Conservation (phyloP, 2,329 filamentous ascomycete species). For the Ophiostoma populinum region DNA sequence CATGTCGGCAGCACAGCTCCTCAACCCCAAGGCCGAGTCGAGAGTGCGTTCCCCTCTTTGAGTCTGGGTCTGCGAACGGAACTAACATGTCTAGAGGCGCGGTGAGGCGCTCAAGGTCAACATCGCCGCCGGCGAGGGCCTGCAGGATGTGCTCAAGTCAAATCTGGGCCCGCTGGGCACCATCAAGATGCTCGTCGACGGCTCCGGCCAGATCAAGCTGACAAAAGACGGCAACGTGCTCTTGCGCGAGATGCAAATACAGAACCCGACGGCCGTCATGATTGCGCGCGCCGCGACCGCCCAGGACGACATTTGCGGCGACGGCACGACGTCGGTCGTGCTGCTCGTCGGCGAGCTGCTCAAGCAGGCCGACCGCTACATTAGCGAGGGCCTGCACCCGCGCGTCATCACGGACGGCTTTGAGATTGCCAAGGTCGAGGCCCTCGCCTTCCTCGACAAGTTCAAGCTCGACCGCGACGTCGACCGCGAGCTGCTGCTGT, state of each 20-base stretch:
- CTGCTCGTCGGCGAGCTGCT: slow-evolving; percentile 88
- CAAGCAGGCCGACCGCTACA: slow-evolving; percentile 94
- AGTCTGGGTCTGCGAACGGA: too few species aligned
- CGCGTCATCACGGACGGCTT: slow-evolving; percentile 95
- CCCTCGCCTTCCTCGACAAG: slow-evolving; percentile 83
- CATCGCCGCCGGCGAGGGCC: slow-evolving; percentile 87
- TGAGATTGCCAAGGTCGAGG: slow-evolving; percentile 86
- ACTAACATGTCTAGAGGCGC: slow-evolving; percentile 49
- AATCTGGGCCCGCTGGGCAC: slow-evolving; percentile 89
- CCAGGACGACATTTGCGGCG: slow-evolving; percentile 95
- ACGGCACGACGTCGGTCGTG: slow-evolving; percentile 94
- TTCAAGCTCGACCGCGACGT: slow-evolving; percentile 85
- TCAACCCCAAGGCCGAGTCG: slow-evolving; percentile 98
- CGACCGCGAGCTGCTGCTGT: slow-evolving; percentile 84
- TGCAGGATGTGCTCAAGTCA: slow-evolving; percentile 87
- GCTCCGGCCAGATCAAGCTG: slow-evolving; percentile 80
- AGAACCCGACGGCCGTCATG: slow-evolving; percentile 91
- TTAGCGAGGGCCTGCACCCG: slow-evolving; percentile 90
- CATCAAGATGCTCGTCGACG: slow-evolving; percentile 80
- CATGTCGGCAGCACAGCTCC: slow-evolving; percentile 95
- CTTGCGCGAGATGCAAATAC: slow-evolving; percentile 73
- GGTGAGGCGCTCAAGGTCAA: slow-evolving; percentile 95
- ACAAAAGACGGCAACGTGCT: slow-evolving; percentile 96
- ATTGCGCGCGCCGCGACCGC: slow-evolving; percentile 75
- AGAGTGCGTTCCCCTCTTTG: slow-evolving; percentile 53